phyloP scores from a whole-genome alignment of 805 yeast genomes.

The Schwanniomyces pseudopolymorphus region DNA sequence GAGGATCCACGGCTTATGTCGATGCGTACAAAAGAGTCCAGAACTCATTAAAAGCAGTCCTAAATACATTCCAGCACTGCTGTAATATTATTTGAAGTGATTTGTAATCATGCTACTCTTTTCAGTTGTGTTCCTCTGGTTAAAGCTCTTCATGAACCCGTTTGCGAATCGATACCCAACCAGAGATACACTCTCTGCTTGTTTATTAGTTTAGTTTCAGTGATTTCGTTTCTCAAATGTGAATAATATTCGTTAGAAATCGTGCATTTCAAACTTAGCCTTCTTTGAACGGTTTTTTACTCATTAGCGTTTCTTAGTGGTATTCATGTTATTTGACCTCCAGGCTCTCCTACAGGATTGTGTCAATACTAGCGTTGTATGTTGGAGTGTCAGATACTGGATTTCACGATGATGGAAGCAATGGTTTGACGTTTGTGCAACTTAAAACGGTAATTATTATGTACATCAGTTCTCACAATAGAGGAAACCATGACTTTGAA shows the following conservation, averaged over 20 bases:
- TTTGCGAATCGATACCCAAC: background rate
- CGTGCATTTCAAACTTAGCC: background rate
- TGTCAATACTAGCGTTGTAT: constrained; percentile 7
- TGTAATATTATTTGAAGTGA: background rate
- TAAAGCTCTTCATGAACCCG: background rate
- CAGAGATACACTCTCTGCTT: background rate
- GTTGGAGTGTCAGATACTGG: background rate
- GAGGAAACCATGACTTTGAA: background rate
- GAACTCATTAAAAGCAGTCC: background rate
- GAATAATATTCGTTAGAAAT: background rate
- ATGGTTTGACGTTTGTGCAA: background rate
- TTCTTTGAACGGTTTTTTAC: background rate
- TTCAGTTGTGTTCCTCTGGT: background rate
- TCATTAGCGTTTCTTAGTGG: background rate
- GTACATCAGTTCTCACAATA: background rate
- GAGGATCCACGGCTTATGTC: background rate
- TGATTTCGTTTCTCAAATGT: background rate
- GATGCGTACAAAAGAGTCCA: background rate
- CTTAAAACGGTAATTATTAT: background rate
- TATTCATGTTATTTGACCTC: background rate
- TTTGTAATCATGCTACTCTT: background rate
- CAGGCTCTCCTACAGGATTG: constrained; percentile 11
- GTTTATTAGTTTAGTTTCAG: background rate
- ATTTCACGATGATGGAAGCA: background rate
- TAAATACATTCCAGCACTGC: background rate